Evolutionary conservation across 371 early-diverging fungal genomes (phyloP).

Genomic region (Sporodiniella umbellata): DNA sequence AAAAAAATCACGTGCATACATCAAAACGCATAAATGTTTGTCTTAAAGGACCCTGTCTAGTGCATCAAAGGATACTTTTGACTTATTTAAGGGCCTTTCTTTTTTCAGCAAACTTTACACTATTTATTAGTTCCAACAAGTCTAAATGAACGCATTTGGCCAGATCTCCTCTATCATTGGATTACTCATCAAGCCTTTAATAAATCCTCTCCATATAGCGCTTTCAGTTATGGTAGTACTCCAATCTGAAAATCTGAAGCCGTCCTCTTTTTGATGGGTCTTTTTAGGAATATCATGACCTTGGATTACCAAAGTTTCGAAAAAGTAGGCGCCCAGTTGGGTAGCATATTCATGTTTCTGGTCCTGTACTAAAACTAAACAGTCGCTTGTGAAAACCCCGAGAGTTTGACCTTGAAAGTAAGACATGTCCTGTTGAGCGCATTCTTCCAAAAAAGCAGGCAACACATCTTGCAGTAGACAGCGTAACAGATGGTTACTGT

Average conservation of each 20-base stretch:
- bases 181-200: slow-evolving; percentile 51
- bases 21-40: too few species aligned
- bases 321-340: slow-evolving; percentile 26
- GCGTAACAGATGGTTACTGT: slow-evolving; percentile 29
- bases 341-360: slow-evolving; percentile 13
- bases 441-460: slow-evolving; percentile 23
- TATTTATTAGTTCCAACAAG: not conserved
- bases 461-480: slow-evolving; percentile 37
- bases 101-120: too few species aligned
- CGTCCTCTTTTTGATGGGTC: slow-evolving; percentile 6
- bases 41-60: too few species aligned
- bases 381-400: slow-evolving; percentile 49
- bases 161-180: slow-evolving; percentile 43
- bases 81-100: too few species aligned
- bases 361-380: slow-evolving; percentile 41
- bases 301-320: slow-evolving; percentile 30
- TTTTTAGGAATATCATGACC: slow-evolving; percentile 13
- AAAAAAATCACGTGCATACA: not conserved
- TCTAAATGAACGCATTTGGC: slow-evolving; percentile 39
- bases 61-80: too few species aligned
- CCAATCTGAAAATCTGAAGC: slow-evolving; percentile 28
- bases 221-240: slow-evolving; percentile 27
- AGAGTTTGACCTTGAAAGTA: slow-evolving; percentile 53
- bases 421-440: slow-evolving; percentile 28
- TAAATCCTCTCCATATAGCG: slow-evolving; percentile 44